Conservation (phyloP, 768 basidiomycete species). For the Suillus sp. region DNA sequence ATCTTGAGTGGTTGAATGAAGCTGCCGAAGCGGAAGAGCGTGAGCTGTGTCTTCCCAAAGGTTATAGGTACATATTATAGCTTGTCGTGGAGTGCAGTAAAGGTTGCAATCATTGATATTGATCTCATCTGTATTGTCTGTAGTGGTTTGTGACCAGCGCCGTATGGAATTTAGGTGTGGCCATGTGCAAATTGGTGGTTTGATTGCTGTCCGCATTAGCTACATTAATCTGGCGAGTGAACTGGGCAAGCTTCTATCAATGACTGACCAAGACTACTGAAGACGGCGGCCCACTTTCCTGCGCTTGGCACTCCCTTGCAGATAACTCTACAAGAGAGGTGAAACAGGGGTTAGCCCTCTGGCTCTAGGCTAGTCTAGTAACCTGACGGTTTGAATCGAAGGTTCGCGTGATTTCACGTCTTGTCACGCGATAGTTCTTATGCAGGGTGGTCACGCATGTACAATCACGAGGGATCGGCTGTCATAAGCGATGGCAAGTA, state of each 20-base stretch:
- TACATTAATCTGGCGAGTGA: not conserved
- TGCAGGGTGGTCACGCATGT: not conserved
- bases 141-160: not conserved
- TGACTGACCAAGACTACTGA: not conserved
- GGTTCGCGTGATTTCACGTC: not conserved
- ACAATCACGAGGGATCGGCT: not conserved
- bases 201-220: not conserved
- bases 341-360: not conserved
- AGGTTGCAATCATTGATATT: not conserved
- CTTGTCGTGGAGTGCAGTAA: not conserved
- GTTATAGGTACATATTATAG: constrained; percentile 48
- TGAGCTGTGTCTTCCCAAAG: constrained; percentile 34
- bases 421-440: not conserved
- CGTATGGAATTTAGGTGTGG: too few relatives aligned
- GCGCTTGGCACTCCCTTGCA: not conserved
- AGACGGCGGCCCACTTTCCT: not conserved
- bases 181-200: not conserved
- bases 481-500: not conserved
- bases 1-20: constrained; percentile 43
- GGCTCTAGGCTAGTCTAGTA: not conserved
- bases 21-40: constrained; percentile 40
- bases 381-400: not conserved
- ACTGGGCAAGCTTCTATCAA: not conserved
- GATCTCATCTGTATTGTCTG: not conserved
- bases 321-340: not conserved